A percentile compares a stretch with the other conserved stretches of the same genome.
Conservation (phyloP, 208 protist species). For the Crithidia mellificae region DNA sequence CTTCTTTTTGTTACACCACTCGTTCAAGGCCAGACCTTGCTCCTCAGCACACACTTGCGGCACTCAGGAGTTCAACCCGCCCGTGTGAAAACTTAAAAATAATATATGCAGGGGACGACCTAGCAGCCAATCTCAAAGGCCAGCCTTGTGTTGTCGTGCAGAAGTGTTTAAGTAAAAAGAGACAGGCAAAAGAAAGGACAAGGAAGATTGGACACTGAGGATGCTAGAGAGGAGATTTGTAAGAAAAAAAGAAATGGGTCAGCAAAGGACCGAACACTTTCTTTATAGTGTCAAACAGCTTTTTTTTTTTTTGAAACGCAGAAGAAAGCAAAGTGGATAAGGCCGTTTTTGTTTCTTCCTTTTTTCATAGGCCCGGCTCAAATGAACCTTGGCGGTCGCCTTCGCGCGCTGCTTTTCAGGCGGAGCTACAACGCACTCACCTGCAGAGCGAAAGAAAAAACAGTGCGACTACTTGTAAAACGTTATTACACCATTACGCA, state of each 20-base stretch:
- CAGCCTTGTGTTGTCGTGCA: not conserved
- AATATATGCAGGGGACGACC: not conserved
- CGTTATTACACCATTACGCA: conserved; percentile 1
- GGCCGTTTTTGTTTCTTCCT: not conserved
- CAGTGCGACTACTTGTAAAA: conserved; percentile 1
- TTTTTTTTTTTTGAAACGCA: too few relatives aligned
- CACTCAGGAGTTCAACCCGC: not conserved
- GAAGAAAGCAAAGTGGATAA: not conserved
- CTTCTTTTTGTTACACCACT: conserved; percentile 5
- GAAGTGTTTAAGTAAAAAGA: not conserved
- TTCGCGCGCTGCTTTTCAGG: not conserved
- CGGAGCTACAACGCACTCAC: not conserved
- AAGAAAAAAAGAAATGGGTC: too few relatives aligned
- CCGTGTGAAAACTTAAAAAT: not conserved
- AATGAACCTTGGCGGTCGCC: too few relatives aligned
- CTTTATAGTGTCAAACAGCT: too few relatives aligned
- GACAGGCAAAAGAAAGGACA: not conserved
- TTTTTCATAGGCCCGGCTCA: too few relatives aligned
- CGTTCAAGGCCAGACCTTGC: not conserved
- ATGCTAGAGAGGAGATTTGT: not conserved
- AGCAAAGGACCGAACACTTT: too few relatives aligned
- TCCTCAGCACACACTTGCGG: conserved; percentile 1
- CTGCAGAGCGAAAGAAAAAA: conserved; percentile 14
- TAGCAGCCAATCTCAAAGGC: not conserved
- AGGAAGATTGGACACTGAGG: too few relatives aligned